Evolutionary conservation across 495 filamentous ascomycete species (phyloP), one percentile per base, ranked within the genome.

Genomic region (Collariella sp.): DNA sequence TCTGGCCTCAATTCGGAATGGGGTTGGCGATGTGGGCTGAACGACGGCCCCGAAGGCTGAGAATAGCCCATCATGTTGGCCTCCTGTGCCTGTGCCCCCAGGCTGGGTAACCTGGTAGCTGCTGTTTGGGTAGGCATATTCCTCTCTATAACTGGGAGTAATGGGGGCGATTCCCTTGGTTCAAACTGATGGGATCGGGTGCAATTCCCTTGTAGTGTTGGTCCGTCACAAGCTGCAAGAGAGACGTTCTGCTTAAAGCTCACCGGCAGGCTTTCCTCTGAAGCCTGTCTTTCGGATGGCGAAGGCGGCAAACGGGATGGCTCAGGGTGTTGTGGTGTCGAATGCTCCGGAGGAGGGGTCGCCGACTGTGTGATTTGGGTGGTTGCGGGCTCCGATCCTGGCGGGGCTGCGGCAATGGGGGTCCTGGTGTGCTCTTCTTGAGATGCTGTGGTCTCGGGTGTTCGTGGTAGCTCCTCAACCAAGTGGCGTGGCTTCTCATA

Each of bases 261-360:
- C 23, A 33, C 19, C 23, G 41, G 3, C 23, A 15, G 7, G 7
- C 26, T 33, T 43, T 23, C 18, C 24, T 36, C 16, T 19, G 22
- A 10, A 10, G 23, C 31, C 33, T 20, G 16, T 6, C 15, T 16
- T 45, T 52, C 24, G 24, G 39, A 19, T 15, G 5, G n/a, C 18
- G 31, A 1, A 2, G 13, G 24, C 6, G 7, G 23, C 20, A 18
- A 6, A 46, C 16, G 11, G 6, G 29, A 31, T 7, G 40, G 3
- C 16, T 36, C 39, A 31, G 38, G 9, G 11, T 33, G 40, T 3
- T 23, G 31, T 16, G 19, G 19, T 6, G 7, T 29, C 9, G 18
- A 0, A 7, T 41, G 46, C 20, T 59, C 57, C 11, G 57, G 57
- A 1, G 57, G 52, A 11, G 57, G 57, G 15, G 57, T 59, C 2